Evolutionary conservation across 2,329 filamentous ascomycete species (phyloP).

Genomic region (Amesomyces nigricolor): DNA sequence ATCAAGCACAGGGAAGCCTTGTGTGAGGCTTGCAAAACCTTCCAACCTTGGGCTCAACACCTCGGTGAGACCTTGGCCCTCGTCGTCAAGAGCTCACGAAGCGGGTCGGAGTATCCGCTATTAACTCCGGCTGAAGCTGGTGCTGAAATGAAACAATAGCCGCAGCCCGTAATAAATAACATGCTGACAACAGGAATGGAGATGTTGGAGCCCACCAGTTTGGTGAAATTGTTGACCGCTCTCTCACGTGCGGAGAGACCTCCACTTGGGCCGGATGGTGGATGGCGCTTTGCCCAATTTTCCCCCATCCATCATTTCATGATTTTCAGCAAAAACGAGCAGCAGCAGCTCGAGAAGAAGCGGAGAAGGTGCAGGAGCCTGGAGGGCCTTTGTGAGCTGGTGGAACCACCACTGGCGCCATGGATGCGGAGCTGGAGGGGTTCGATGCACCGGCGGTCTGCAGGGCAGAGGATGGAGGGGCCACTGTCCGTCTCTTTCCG

Average conservation of each 20-base stretch:
- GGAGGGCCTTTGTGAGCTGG: neutral
- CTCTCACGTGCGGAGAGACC: neutral
- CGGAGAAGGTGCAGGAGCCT: neutral
- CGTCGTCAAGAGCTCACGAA: no score
- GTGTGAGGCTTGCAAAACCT: no score
- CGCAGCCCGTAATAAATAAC: neutral
- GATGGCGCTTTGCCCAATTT: neutral
- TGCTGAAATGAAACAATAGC: neutral
- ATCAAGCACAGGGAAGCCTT: no score
- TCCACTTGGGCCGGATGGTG: neutral
- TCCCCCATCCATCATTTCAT: neutral
- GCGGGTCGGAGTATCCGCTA: no score
- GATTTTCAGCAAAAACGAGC: neutral
- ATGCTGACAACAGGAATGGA: neutral
- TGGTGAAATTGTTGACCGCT: constrained; percentile 3
- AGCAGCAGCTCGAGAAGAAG: neutral
- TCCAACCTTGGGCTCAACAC: no score
- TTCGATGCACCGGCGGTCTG: constrained; percentile 9
- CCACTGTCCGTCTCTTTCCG: neutral
- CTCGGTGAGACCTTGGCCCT: no score
- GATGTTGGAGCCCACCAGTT: neutral
- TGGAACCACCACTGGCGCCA: constrained; percentile 9
- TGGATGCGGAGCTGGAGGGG: constrained; percentile 1
- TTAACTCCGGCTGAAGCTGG: no score
- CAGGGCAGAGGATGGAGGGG: constrained; percentile 1